Percentiles rank a stretch among this genome's conserved stretches.
These are phyloP conservation scores for Trichosporon asahii DNA, from an alignment of 1,284 basidiomycete genomes.

Conservation along the genomic window DNA sequence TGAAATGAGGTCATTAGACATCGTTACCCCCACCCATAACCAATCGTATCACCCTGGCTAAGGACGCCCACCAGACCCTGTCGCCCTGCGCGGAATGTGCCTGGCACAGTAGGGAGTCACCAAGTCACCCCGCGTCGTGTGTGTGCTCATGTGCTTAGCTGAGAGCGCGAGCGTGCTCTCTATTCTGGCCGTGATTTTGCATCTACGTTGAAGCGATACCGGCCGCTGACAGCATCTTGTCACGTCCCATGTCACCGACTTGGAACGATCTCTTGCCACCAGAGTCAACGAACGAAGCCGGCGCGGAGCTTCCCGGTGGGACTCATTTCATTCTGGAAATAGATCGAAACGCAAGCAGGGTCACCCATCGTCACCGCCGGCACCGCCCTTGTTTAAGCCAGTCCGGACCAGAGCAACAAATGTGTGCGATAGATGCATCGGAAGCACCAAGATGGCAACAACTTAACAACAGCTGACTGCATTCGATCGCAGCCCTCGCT, in stretches of 20 bases:
- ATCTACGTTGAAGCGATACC: background rate
- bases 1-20: slow-evolving; percentile 2
- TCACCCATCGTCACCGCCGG: no score
- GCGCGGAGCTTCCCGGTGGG: background rate
- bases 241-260: background rate
- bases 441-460: background rate
- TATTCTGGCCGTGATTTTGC: background rate
- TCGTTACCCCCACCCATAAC: background rate
- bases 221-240: background rate
- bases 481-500: background rate
- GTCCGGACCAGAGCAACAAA: background rate
- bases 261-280: background rate
- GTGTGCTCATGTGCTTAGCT: background rate
- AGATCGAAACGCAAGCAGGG: background rate
- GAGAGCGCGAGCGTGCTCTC: background rate
- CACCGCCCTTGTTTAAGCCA: no score
- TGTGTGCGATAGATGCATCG: background rate
- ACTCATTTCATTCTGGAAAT: background rate
- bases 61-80: background rate
- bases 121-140: background rate
- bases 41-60: background rate
- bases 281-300: background rate
- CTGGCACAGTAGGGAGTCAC: slow-evolving; percentile 3
- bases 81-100: background rate
- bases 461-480: background rate